Conservation (phyloP, 106 monocot genomes). For the Apostasia ramifera region DNA sequence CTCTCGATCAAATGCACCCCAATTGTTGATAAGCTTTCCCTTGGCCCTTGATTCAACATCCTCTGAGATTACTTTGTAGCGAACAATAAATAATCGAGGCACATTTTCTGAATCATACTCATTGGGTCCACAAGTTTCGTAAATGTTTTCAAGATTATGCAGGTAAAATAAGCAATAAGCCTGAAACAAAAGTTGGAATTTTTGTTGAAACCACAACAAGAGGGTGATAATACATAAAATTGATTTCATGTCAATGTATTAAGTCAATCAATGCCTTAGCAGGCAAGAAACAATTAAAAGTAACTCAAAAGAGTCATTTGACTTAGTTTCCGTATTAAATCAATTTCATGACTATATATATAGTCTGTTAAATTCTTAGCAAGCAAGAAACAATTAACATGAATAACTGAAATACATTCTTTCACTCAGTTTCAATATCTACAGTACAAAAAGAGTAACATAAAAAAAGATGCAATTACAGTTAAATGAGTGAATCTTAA, state of each 20-base stretch:
- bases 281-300: background rate
- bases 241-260: background rate
- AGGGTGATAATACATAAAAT: background rate
- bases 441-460: too few species aligned
- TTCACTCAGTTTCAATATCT: too few species aligned
- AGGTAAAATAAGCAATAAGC: slow-evolving; percentile 80
- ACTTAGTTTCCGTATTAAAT: background rate
- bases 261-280: background rate
- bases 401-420: too few species aligned
- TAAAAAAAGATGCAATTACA: too few species aligned
- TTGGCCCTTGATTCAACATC: slow-evolving; percentile 30
- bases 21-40: slow-evolving; percentile 43
- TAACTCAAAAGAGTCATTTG: background rate
- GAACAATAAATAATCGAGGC: slow-evolving; percentile 68
- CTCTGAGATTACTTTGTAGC: slow-evolving; percentile 63
- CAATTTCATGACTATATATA: too few species aligned
- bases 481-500: too few species aligned
- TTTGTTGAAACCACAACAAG: background rate
- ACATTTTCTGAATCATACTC: slow-evolving; percentile 47
- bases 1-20: slow-evolving; percentile 44
- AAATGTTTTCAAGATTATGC: slow-evolving; percentile 40
- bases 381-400: too few species aligned
- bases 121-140: slow-evolving; percentile 85
- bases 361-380: too few species aligned
- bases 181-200: slow-evolving; percentile 29